A percentile compares a stretch with the other conserved stretches of the same genome.
Evolutionary conservation across 148 eudicot species (phyloP).

Genomic region (Rhododendron ferrugineum): DNA sequence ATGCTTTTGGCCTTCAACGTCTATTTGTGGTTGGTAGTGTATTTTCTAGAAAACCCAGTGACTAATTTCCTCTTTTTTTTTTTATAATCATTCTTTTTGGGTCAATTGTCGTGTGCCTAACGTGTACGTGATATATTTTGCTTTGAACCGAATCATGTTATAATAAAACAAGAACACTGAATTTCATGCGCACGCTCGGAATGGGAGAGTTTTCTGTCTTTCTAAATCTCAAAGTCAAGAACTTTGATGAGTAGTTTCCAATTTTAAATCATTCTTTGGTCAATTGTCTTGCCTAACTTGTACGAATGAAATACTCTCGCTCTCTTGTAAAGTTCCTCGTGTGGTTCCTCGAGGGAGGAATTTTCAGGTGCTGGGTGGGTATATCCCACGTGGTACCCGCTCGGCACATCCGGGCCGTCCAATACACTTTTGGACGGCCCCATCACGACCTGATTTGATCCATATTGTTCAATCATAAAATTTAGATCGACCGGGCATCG

Average conservation of each 20-base stretch:
- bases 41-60: neutral
- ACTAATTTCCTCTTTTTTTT: neutral
- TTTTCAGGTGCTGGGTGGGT: too few relatives aligned
- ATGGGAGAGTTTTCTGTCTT: neutral
- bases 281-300: neutral
- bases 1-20: neutral
- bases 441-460: neutral
- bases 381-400: too few relatives aligned
- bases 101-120: constrained; percentile 2
- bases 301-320: neutral
- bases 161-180: neutral
- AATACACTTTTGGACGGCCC: neutral
- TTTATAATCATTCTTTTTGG: neutral
- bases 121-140: neutral
- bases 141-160: neutral
- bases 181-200: neutral
- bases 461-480: neutral
- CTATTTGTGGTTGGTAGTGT: neutral
- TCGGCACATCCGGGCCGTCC: too few relatives aligned
- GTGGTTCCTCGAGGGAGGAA: too few relatives aligned
- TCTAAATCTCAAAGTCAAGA: neutral
- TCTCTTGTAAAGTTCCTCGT: neutral
- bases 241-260: neutral
- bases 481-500: neutral
- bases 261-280: neutral